Base-by-base conservation (phyloP, 2,329 filamentous ascomycete genomes). In the Penicillium sumatraense region DNA sequence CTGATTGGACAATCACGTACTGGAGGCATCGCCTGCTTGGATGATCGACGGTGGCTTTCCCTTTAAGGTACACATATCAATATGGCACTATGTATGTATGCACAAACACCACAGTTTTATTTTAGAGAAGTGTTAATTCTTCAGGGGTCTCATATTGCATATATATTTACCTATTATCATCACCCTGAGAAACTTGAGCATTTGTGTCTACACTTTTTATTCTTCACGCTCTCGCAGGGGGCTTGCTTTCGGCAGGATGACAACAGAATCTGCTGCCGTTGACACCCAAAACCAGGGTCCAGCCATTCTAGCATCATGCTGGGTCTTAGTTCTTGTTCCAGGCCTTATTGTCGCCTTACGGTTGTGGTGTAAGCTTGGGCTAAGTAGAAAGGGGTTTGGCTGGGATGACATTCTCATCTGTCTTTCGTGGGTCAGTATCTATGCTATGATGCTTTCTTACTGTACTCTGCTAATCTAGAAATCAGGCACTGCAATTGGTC, bases 311-410 rank as follows among this genome's bases (percentile, higher is more conserved):
- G 57, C 60, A 29, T 58, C 62, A 23, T 57, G 65, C 13, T 68
- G 65, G 65, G 40, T 59, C 3, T 23, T 67, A n/a, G 58, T 60
- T 14, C 40, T 49, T 3, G 20, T 67, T n/a, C 60, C 65, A 8
- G 48, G 56, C 10, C 20, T 66, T 9, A 58, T 68, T 48, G 56
- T 66, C 16, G 56, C 48, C 9, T 38, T 68, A 3, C 57, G 60
- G 21, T 11, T 62, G 2, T 62, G 62, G 31, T 58, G 62, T 20
- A 68, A 68, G 33, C 48, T 59, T 2, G 53, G 47, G 13, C 51
- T 72, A 10, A 66, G 76, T 16, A 67, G 67, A 33, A 67, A 66
- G 26, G 73, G 73, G 2, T 53, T 71, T 5, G 75, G 77, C 42
- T 71, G 75, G 49, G 68, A 72, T 46, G 68, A 74, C 8, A 71